phyloP scores from a whole-genome alignment of 345 rosid genomes.

The Corchorus olitorius region DNA sequence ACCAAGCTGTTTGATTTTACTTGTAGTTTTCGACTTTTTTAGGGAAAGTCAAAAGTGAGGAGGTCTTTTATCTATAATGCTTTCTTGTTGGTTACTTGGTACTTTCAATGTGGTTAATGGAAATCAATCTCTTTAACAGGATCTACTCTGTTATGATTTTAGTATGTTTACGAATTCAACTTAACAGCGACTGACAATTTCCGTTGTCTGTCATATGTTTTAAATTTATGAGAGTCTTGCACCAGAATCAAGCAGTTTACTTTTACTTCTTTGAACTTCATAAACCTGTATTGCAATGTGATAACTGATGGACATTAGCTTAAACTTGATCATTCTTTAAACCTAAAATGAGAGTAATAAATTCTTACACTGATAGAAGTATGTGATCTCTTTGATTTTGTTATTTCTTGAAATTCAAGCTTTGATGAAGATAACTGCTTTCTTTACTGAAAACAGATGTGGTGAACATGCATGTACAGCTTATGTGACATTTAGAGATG shows the following conservation, averaged over 20 bases:
- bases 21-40: background rate
- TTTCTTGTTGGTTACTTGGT: constrained; percentile 7
- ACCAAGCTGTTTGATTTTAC: constrained; percentile 6
- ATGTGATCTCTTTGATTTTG: background rate
- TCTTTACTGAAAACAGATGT: constrained; percentile 43
- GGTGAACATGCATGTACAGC: constrained; percentile 70
- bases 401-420: constrained; percentile 3
- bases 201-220: background rate
- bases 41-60: background rate
- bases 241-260: background rate
- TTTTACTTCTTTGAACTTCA: background rate
- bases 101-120: background rate
- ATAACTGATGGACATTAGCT: background rate
- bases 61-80: constrained; percentile 4
- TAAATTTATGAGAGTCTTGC: background rate
- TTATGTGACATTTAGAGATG: constrained; percentile 74
- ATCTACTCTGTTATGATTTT: background rate
- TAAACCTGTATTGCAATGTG: background rate
- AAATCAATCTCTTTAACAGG: background rate
- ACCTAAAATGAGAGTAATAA: background rate
- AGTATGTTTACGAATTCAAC: background rate
- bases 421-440: constrained; percentile 11
- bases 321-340: background rate
- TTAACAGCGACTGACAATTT: background rate
- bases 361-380: background rate